Conservation (phyloP, 2,329 filamentous ascomycete genomes). For the Colletotrichum trifolii region DNA sequence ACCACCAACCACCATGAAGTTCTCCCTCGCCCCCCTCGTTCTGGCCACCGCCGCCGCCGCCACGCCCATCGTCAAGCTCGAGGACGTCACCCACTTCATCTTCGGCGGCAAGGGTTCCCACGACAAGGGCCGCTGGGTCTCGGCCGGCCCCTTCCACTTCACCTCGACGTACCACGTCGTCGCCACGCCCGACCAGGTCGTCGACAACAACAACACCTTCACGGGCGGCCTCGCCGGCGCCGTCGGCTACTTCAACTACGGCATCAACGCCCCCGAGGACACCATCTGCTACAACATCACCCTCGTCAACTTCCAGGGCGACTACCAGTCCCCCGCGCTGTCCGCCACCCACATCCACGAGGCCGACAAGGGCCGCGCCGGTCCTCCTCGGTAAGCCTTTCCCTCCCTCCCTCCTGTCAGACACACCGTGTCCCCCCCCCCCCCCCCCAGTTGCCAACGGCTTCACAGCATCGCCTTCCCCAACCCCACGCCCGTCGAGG, state of each 20-base stretch:
- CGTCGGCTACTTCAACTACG: conserved; percentile 61
- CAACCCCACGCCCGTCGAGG: conserved; percentile 53
- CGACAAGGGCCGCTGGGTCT: conserved; percentile 16
- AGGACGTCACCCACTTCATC: conserved; percentile 20
- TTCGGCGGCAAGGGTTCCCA: conserved; percentile 19
- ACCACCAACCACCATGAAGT: conserved; percentile 18
- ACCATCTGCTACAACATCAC: conserved; percentile 63
- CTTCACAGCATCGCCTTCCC: conserved; percentile 56
- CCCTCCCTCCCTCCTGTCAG: neutral
- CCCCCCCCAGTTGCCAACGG: too few relatives aligned
- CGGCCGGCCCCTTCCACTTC: conserved; percentile 49
- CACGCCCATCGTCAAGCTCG: conserved; percentile 16
- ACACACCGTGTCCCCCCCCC: too few relatives aligned
- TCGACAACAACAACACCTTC: conserved; percentile 51
- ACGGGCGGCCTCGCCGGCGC: conserved; percentile 56
- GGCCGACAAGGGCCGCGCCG: conserved; percentile 54
- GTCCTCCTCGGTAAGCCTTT: conserved; percentile 57
- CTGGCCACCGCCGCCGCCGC: conserved; percentile 21
- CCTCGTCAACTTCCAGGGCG: conserved; percentile 58
- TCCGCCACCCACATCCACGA: conserved; percentile 68
- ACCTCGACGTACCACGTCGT: conserved; percentile 60
- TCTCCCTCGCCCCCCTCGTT: conserved; percentile 9
- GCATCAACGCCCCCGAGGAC: conserved; percentile 59
- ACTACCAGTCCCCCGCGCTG: conserved; percentile 60
- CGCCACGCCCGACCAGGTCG: conserved; percentile 61